A percentile compares a stretch with the other conserved stretches of the same genome.
These are phyloP conservation scores for Pleurotus djamor DNA, from an alignment of 768 basidiomycete species.

Conservation along the genomic window DNA sequence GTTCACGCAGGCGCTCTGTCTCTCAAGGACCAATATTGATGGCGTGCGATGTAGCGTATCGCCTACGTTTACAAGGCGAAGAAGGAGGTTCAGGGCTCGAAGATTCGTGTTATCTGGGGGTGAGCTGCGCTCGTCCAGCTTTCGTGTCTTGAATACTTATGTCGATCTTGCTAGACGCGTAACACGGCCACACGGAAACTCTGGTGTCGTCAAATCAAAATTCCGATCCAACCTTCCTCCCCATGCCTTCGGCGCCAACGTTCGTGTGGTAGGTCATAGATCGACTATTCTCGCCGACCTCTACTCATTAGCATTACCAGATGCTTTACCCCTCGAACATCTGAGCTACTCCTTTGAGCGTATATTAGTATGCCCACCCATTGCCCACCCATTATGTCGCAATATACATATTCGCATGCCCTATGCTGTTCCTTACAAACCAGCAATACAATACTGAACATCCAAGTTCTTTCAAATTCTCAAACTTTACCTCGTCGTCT, in stretches of 20 bases:
- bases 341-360: constrained; percentile 32
- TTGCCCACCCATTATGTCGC: constrained; percentile 1
- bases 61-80: constrained; percentile 99
- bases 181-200: constrained; percentile 91
- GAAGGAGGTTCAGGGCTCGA: constrained; percentile 90
- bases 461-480: neutral
- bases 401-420: constrained; percentile 7
- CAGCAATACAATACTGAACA: constrained; percentile 1
- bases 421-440: neutral
- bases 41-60: constrained; percentile 63
- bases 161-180: constrained; percentile 61
- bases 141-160: neutral
- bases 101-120: constrained; percentile 99
- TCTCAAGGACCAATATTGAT: neutral
- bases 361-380: neutral
- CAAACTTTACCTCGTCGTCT: too few species aligned
- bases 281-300: neutral
- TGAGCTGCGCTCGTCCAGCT: constrained; percentile 34
- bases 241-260: constrained; percentile 88
- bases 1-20: constrained; percentile 21
- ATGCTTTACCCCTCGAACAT: constrained; percentile 93
- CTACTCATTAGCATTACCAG: constrained; percentile 29
- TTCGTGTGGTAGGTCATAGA: constrained; percentile 76
- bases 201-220: constrained; percentile 96
- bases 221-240: constrained; percentile 95